Conservation (phyloP, 2,329 filamentous ascomycete species). For the Bipolaris oryzae region DNA sequence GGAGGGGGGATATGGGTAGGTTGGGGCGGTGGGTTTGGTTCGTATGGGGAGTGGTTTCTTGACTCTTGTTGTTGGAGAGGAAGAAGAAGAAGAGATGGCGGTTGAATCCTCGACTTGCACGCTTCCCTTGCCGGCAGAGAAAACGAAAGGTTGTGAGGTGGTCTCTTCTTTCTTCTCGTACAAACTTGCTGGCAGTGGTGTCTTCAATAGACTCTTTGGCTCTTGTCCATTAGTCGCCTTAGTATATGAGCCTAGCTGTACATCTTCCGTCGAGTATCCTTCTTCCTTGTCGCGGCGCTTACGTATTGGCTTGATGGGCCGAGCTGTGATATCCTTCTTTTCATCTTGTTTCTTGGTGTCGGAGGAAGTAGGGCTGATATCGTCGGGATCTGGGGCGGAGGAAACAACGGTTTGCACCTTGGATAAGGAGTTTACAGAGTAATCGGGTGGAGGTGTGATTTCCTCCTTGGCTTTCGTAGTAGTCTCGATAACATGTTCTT, state of each 20-base stretch:
- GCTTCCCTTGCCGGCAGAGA: not conserved
- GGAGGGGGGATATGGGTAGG: not conserved
- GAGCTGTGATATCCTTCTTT: not conserved
- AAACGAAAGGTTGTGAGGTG: not conserved
- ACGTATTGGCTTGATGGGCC: not conserved
- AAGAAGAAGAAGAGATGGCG: not conserved
- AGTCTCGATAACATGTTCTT: not conserved
- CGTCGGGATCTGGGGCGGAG: not conserved
- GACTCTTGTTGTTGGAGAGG: not conserved
- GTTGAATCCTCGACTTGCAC: too few relatives aligned
- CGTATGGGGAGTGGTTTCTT: not conserved
- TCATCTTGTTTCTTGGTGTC: not conserved
- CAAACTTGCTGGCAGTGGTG: not conserved
- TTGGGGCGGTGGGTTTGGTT: not conserved
- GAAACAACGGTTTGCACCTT: not conserved
- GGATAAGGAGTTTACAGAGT: not conserved
- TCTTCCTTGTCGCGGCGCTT: not conserved
- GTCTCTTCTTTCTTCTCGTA: not conserved
- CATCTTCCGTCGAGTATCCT: not conserved
- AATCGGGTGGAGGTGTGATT: not conserved
- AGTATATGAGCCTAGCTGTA: not conserved
- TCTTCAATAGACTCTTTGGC: not conserved
- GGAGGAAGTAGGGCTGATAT: not conserved
- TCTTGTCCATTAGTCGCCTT: not conserved
- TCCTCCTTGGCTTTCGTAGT: not conserved